Base-by-base conservation (phyloP, 805 yeast species). In the Candida nanaspora region DNA sequence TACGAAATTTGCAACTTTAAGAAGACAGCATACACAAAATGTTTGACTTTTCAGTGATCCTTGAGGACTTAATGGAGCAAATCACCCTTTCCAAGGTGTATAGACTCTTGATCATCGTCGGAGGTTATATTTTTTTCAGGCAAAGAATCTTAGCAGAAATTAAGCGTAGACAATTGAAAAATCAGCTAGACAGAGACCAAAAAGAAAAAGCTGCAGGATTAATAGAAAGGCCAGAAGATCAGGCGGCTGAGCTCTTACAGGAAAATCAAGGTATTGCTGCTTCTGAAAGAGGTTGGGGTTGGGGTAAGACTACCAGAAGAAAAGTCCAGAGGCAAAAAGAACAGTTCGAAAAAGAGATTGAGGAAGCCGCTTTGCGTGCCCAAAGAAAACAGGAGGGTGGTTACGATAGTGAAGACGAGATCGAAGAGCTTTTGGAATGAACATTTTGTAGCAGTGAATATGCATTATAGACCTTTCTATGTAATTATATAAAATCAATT, bases 261-360 rank as follows among this genome's bases (percentile, higher is more conserved):
- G 64, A 64, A 13, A 64, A 59, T 22, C 52, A 55, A 26, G 68
- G 63, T 20, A 62, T 56, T 23, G 52, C 57, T 28, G 69, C 64
- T 25, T 59, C 66, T 37, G 78, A 78, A 28, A 55, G 63, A 30
- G 47, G 69, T 5, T 83, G 83, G 67, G 91, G 93, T 23, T 83
- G 88, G 87, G 93, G 93, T 41, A 84, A 83, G 57, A 71, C 72
- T 53, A 82, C 89, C 6, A 74, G 89, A 65, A 66, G 68, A 47
- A 69, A 68, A 43, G 76, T 76, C 33, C 73, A 76, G 57, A 65
- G 67, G 44, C 78, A 78, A 50, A 74, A 79, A 50, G 66, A 74
- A 41, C 47, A 72, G 14, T 63, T 82, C 32, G 77, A 78, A 50
- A 71, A 75, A 38, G 59, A 74, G 58, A 59, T 68, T 13, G 64